A percentile compares a stretch with the other conserved stretches of the same genome.
These are phyloP conservation scores for Aspergillus homomorphus DNA, from an alignment of 495 filamentous ascomycete genomes.

Conservation along the genomic window DNA sequence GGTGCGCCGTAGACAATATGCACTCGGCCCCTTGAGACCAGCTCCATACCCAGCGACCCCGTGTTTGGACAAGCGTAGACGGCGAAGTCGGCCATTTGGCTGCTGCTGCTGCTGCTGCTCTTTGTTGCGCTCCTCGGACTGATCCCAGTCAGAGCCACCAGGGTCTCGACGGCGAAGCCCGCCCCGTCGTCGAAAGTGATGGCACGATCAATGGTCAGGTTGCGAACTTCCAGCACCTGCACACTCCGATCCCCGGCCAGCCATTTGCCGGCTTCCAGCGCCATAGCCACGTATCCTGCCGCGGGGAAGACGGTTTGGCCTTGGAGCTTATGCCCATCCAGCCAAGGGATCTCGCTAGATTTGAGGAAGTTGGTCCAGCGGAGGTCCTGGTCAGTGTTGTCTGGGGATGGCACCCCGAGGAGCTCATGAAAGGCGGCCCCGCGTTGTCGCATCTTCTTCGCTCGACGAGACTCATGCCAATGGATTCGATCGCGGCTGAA, in stretches of 20 bases:
- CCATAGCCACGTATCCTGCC: conserved; percentile 55
- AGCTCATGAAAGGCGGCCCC: conserved; percentile 21
- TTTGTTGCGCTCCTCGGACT: background rate
- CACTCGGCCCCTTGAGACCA: background rate
- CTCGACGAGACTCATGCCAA: conserved; percentile 46
- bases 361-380: conserved; percentile 32
- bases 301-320: conserved; percentile 52
- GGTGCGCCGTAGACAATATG: background rate
- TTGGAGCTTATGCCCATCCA: conserved; percentile 34
- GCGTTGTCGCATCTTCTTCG: conserved; percentile 20
- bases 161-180: background rate
- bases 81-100: background rate
- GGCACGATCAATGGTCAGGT: background rate
- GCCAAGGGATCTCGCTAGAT: conserved; percentile 32
- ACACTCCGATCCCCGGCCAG: background rate
- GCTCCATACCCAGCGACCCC: background rate
- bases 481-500: conserved; percentile 43
- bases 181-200: background rate
- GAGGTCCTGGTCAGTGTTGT: conserved; percentile 11
- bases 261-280: conserved; percentile 44
- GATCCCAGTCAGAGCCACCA: background rate
- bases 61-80: background rate
- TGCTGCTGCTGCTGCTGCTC: no score
- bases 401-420: conserved; percentile 19
- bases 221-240: background rate